A percentile compares a stretch with the other conserved stretches of the same genome.
Conservation (phyloP, 129 eudicot genomes). For the Chrysanthemum seticuspe region DNA sequence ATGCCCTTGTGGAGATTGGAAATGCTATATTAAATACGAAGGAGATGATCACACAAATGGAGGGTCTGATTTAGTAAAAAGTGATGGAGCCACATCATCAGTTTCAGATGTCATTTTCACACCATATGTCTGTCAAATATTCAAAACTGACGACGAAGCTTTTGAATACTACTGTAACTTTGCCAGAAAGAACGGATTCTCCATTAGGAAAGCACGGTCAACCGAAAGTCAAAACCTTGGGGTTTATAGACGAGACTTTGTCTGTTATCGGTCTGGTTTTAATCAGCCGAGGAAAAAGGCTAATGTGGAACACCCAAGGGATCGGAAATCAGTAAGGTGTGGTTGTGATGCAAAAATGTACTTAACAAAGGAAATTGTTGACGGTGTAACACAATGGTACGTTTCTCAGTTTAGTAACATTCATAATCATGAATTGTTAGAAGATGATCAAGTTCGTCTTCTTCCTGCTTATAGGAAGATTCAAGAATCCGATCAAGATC, state of each 20-base stretch:
- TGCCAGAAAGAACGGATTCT: conserved; percentile 69
- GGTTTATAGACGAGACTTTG: conserved; percentile 73
- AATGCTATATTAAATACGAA: conserved; percentile 62
- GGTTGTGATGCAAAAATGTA: conserved; percentile 83
- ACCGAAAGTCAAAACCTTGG: conserved; percentile 79
- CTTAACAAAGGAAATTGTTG: conserved; percentile 64
- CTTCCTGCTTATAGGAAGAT: conserved; percentile 78
- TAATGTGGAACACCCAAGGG: conserved; percentile 79
- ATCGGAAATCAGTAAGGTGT: conserved; percentile 70
- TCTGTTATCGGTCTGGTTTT: conserved; percentile 74
- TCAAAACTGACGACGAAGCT: conserved; percentile 63
- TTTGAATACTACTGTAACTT: conserved; percentile 69
- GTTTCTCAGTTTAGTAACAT: conserved; percentile 73
- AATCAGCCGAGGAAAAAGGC: conserved; percentile 80
- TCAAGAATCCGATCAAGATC: conserved; percentile 78
- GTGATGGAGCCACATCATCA: conserved; percentile 35
- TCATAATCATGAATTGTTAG: conserved; percentile 73
- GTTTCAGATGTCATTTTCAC: conserved; percentile 43
- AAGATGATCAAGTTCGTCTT: conserved; percentile 80
- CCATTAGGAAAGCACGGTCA: conserved; percentile 77
- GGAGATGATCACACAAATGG: conserved; percentile 46
- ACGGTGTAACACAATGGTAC: conserved; percentile 63
- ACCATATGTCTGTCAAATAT: conserved; percentile 71
- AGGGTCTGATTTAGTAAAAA: conserved; percentile 37
- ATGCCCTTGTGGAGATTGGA: conserved; percentile 94